Base-by-base conservation (phyloP, 2,329 filamentous ascomycete species). In the Bertia moriformis region DNA sequence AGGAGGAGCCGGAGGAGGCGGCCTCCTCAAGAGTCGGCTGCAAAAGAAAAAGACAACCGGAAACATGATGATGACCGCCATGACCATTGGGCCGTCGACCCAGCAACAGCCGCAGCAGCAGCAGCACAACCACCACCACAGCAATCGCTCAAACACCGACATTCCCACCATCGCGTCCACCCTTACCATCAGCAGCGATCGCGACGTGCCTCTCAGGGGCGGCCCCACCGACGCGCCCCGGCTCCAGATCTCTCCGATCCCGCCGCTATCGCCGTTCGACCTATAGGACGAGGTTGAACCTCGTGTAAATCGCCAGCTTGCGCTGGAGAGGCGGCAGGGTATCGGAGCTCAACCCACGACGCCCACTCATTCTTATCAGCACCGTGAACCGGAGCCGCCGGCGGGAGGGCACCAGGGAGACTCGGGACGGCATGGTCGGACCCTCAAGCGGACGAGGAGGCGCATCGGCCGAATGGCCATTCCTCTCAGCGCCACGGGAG, bases 261-360 rank as follows among this genome's bases (percentile, higher is more conserved):
- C 52, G 33, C 72, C 72, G 2, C 54, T 81, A 24, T 80, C 76
- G 42, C 76, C 76, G 3, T 79, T 81, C 50, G 74, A 77, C 54
- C 76, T 76, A 32, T 56, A 80, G 37, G 80, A 74, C 24, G 75
- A 75, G 12, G 59, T 36, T 10, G 17, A 18, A 10, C 7, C 7
- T 15, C 32, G 14, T 14, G 10, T 7, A 18, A 7, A 36, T 7
- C 32, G 7, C 7, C 17, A 18, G 10, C 32, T n/a, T 18, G 7
- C 32, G 7, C 10, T 18, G 14, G 7, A 7, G 7, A 10, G 10
- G 32, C 32, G 7, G n/a, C 22, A n/a, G 22, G 7, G 22, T 27
- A 7, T 27, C n/a, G 22, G n/a, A 7, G 7, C n/a, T 27, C 7
- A 27, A 7, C 7, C 22, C 22, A 27, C n/a, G 7, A 7, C 22